Conservation (phyloP, 805 yeast genomes). For the Kregervanrija fluxuum region DNA sequence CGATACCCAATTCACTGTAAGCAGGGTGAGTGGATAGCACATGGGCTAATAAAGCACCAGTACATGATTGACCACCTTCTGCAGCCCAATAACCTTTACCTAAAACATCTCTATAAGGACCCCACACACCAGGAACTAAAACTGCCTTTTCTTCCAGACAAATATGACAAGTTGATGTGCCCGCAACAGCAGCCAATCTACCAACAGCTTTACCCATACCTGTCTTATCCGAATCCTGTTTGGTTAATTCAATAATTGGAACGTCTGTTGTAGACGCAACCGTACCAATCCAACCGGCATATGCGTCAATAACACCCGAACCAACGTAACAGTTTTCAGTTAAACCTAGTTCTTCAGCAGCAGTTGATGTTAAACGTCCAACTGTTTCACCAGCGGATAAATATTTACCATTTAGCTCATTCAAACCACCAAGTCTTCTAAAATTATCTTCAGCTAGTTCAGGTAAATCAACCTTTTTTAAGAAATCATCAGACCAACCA, state of each 20-base stretch:
- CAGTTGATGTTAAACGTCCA: constrained; percentile 55
- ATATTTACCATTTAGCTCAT: constrained; percentile 64
- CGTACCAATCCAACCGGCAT: constrained; percentile 98
- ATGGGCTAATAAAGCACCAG: constrained; percentile 90
- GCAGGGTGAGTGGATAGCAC: constrained; percentile 89
- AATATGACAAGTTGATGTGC: constrained; percentile 96
- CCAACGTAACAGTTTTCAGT: constrained; percentile 79
- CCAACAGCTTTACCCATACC: constrained; percentile 64
- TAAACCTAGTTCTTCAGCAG: constrained; percentile 82
- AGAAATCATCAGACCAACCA: constrained; percentile 88
- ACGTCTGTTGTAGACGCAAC: constrained; percentile 82
- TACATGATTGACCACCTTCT: constrained; percentile 98
- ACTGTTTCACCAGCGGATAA: constrained; percentile 86
- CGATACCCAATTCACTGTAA: constrained; percentile 55
- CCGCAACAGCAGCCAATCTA: constrained; percentile 95
- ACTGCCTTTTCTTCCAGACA: constrained; percentile 78
- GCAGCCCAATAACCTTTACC: constrained; percentile 92
- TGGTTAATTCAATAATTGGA: constrained; percentile 42
- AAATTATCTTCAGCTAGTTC: constrained; percentile 77
- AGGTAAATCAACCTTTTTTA: constrained; percentile 57
- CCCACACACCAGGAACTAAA: constrained; percentile 97
- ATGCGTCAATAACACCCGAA: constrained; percentile 95
- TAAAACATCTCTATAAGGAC: constrained; percentile 91
- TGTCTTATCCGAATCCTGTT: constrained; percentile 36
- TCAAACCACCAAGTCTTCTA: constrained; percentile 75